These are phyloP conservation scores for Remersonia thermophila DNA, from an alignment of 2,329 filamentous ascomycete species.

Conservation along the genomic window DNA sequence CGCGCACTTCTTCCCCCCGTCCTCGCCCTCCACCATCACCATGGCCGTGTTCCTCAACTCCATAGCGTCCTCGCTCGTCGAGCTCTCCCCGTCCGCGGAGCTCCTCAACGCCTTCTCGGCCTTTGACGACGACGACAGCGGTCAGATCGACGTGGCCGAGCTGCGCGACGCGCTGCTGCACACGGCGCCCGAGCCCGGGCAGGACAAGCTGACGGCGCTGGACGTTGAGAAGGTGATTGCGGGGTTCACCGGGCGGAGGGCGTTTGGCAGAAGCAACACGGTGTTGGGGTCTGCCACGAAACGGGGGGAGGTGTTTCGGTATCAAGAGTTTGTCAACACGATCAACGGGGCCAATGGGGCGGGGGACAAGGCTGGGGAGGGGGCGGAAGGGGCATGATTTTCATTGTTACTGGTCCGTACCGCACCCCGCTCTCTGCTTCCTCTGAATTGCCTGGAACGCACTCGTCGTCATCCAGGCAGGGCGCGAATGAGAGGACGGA, in stretches of 20 bases:
- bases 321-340: conserved; percentile 78
- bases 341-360: conserved; percentile 42
- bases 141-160: conserved; percentile 76
- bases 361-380: conserved; percentile 21
- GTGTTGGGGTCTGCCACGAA: conserved; percentile 31
- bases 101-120: conserved; percentile 83
- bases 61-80: conserved; percentile 60
- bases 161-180: conserved; percentile 72
- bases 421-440: too few relatives aligned
- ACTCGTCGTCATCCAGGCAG: too few relatives aligned
- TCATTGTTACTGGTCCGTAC: too few relatives aligned
- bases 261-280: conserved; percentile 56
- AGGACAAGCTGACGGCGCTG: conserved; percentile 48
- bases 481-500: too few relatives aligned
- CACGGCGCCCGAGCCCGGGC: conserved; percentile 65
- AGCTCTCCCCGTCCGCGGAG: conserved; percentile 66
- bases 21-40: conserved; percentile 58
- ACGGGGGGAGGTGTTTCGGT: conserved; percentile 81
- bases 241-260: conserved; percentile 72
- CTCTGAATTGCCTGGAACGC: too few relatives aligned
- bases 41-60: conserved; percentile 78
- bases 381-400: conserved; percentile 14
- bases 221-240: conserved; percentile 82
- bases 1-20: conserved; percentile 71
- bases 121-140: conserved; percentile 91